These are phyloP conservation scores for Vicia faba DNA, from an alignment of 306 rosid genomes.

Conservation along the genomic window DNA sequence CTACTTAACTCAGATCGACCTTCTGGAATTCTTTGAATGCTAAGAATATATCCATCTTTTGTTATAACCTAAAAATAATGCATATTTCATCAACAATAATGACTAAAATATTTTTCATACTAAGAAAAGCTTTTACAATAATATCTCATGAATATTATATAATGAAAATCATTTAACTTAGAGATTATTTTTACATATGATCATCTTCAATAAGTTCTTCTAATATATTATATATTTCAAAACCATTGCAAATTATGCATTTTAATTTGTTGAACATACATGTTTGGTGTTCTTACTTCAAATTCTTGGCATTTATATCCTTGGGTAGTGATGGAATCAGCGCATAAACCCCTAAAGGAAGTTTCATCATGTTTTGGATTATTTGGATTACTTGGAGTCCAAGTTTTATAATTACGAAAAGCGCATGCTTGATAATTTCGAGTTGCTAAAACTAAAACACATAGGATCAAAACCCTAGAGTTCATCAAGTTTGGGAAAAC, in stretches of 20 bases:
- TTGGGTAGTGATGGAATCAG: conserved; percentile 40
- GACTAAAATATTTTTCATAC: not conserved
- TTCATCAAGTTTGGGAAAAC: conserved; percentile 15
- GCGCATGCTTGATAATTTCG: conserved; percentile 32
- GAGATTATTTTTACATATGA: too few relatives aligned
- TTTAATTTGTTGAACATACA: not conserved
- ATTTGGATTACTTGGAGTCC: too few relatives aligned
- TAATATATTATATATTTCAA: not conserved
- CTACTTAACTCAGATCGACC: conserved; percentile 42
- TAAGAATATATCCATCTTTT: conserved; percentile 67
- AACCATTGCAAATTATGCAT: not conserved
- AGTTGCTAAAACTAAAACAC: conserved; percentile 27
- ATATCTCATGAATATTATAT: not conserved
- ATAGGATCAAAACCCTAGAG: conserved; percentile 31
- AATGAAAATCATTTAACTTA: too few relatives aligned
- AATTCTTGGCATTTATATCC: conserved; percentile 82
- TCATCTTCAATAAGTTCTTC: not conserved
- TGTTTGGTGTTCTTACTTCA: conserved; percentile 42
- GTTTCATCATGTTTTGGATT: too few relatives aligned
- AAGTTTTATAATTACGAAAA: too few relatives aligned
- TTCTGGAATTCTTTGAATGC: conserved; percentile 69
- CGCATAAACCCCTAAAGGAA: conserved; percentile 51
- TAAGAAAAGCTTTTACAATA: not conserved
- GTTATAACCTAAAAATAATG: conserved; percentile 63
- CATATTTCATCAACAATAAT: not conserved